Conservation (phyloP, 1,139 yeast species). For the Ashbya aceris region DNA sequence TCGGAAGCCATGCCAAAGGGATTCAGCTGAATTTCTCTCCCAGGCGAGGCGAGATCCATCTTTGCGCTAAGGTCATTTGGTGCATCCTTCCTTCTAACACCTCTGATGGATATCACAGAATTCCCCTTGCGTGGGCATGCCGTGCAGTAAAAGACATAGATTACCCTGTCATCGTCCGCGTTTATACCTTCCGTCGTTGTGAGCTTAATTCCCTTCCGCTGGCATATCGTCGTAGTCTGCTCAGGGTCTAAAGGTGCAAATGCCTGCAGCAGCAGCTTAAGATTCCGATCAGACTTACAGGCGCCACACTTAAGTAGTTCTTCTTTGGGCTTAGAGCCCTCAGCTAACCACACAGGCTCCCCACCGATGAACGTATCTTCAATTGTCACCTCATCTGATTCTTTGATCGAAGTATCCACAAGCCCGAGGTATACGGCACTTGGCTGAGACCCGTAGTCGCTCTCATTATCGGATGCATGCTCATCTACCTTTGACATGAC, state of each 20-base stretch:
- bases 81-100: conserved; percentile 43
- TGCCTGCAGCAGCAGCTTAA: conserved; percentile 70
- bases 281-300: conserved; percentile 41
- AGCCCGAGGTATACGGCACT: conserved; percentile 46
- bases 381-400: conserved; percentile 42
- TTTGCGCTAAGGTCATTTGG: conserved; percentile 36
- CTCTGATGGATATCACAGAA: conserved; percentile 64
- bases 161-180: conserved; percentile 66
- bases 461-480: conserved; percentile 22
- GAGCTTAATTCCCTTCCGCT: conserved; percentile 10
- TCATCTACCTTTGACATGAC: conserved; percentile 13
- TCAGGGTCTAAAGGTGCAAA: conserved; percentile 57
- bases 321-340: conserved; percentile 45
- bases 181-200: conserved; percentile 25
- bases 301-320: conserved; percentile 50
- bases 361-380: conserved; percentile 82
- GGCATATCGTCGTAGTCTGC: conserved; percentile 16
- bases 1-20: conserved; percentile 32
- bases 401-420: conserved; percentile 41
- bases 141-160: conserved; percentile 72
- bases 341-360: conserved; percentile 51
- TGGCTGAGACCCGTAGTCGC: conserved; percentile 22
- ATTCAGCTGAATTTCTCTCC: conserved; percentile 37
- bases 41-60: conserved; percentile 33
- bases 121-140: conserved; percentile 67